Evolutionary conservation across 805 yeast genomes (phyloP).

Genomic region (Saturnispora hagleri): DNA sequence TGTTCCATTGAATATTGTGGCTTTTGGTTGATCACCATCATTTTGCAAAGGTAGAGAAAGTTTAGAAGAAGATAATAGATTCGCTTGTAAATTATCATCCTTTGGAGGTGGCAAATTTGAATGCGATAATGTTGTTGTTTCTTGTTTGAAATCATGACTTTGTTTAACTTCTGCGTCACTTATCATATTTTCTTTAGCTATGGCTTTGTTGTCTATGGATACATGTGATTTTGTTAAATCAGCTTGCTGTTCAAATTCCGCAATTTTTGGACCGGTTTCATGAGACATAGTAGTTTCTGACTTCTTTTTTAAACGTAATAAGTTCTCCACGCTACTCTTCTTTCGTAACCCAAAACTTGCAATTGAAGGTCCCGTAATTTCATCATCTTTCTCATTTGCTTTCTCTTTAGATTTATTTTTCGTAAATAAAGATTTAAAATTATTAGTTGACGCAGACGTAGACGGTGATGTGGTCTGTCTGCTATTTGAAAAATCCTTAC

Average conservation of each 20-base stretch:
- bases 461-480: neutral
- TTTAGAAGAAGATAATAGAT: constrained; percentile 1
- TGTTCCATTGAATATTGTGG: neutral
- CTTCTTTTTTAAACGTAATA: neutral
- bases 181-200: neutral
- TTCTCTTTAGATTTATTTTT: constrained; percentile 9
- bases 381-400: constrained; percentile 1
- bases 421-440: constrained; percentile 12
- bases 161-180: neutral
- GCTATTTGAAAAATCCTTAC: neutral
- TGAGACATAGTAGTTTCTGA: neutral
- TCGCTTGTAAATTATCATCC: neutral
- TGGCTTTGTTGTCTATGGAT: neutral
- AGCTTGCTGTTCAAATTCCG: neutral
- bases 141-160: neutral
- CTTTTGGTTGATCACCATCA: neutral
- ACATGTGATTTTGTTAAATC: neutral
- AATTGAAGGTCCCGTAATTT: neutral
- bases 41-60: neutral
- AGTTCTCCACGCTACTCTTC: constrained; percentile 1
- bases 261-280: neutral
- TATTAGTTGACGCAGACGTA: neutral
- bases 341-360: constrained; percentile 2
- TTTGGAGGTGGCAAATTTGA: neutral
- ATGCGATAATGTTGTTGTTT: neutral